A percentile compares a stretch with the other conserved stretches of the same genome.
phyloP scores from a whole-genome alignment of 345 rosid genomes.

The Salix arbutifolia region DNA sequence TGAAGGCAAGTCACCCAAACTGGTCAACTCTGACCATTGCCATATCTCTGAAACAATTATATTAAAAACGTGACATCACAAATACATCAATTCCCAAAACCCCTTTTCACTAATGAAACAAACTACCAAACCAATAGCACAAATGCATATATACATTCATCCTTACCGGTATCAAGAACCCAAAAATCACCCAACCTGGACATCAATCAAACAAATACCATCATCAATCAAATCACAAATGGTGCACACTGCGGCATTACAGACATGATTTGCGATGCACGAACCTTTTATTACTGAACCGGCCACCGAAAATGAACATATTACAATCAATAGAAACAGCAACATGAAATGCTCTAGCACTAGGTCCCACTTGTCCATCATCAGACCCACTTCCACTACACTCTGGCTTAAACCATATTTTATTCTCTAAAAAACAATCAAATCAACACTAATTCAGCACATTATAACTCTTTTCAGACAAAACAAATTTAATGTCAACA shows the following conservation, averaged over 20 bases:
- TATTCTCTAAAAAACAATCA: conserved; percentile 50
- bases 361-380: conserved; percentile 80
- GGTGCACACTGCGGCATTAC: no score
- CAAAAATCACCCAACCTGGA: conserved; percentile 94
- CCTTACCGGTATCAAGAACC: conserved; percentile 91
- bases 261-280: not conserved
- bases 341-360: conserved; percentile 88
- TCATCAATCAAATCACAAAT: conserved; percentile 9
- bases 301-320: conserved; percentile 98
- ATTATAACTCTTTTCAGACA: no score
- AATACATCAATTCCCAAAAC: no score
- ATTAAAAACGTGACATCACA: no score
- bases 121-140: not conserved
- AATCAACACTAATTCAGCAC: not conserved
- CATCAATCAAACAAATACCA: conserved; percentile 1
- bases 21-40: conserved; percentile 97
- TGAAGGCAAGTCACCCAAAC: conserved; percentile 92
- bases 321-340: conserved; percentile 87
- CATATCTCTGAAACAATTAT: conserved; percentile 67
- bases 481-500: not conserved
- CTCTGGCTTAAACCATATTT: conserved; percentile 86
- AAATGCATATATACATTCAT: not conserved
- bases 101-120: not conserved
- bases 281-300: conserved; percentile 70
- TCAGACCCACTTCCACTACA: conserved; percentile 81